Evolutionary conservation across 148 eudicot genomes (phyloP).

Genomic region (Polygonum aviculare): DNA sequence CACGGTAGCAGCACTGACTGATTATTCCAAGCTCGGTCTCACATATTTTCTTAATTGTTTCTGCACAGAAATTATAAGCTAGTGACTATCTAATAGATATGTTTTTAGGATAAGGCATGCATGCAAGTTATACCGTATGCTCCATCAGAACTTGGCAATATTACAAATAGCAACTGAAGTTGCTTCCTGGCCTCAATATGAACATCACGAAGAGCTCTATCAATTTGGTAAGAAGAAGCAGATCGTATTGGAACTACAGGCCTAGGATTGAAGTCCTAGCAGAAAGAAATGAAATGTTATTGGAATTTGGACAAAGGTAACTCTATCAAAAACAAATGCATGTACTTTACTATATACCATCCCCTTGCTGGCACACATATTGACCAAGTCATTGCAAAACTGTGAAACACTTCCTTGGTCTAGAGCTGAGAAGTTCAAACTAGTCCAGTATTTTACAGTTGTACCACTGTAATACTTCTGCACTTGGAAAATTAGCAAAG

Average conservation of each 20-base stretch:
- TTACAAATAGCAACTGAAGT: background rate
- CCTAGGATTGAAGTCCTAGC: background rate
- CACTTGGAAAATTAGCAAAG: background rate
- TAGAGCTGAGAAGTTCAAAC: slow-evolving; percentile 43
- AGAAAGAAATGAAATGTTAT: background rate
- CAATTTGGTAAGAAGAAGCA: background rate
- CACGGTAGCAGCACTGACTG: slow-evolving; percentile 76
- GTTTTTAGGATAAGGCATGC: background rate
- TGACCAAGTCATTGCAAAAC: slow-evolving; percentile 38
- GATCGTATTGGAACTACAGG: slow-evolving; percentile 4
- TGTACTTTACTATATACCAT: slow-evolving; percentile 34
- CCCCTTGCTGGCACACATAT: slow-evolving; percentile 60
- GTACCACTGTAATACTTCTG: slow-evolving; percentile 75
- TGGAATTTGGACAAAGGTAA: background rate
- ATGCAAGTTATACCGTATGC: slow-evolving; percentile 2
- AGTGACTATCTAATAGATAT: too few species aligned
- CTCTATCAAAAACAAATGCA: background rate
- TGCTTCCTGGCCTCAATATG: background rate
- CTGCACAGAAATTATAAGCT: slow-evolving; percentile 22
- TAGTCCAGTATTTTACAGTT: slow-evolving; percentile 45
- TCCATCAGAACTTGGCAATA: slow-evolving; percentile 6
- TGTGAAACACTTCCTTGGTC: background rate
- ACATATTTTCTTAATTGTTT: slow-evolving; percentile 57
- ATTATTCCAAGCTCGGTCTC: slow-evolving; percentile 84
- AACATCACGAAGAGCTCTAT: slow-evolving; percentile 5